These are phyloP conservation scores for Pseudonectria foliicola DNA, from an alignment of 2,329 filamentous ascomycete species.

Conservation along the genomic window DNA sequence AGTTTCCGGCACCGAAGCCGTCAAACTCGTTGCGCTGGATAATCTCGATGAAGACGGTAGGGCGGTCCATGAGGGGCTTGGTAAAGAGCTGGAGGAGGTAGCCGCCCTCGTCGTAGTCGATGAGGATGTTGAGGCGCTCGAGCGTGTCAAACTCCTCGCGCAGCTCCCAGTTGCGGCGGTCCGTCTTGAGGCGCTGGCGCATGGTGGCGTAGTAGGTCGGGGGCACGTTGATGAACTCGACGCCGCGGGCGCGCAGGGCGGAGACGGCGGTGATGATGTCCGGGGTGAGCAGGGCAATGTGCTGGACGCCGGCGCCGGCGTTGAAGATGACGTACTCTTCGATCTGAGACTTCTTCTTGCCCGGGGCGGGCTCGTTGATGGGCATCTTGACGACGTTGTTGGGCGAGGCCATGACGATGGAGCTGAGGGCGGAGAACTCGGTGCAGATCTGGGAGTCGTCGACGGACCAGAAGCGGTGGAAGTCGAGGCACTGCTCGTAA, in stretches of 20 bases:
- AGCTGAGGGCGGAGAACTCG: constrained; percentile 82
- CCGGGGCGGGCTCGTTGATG: constrained; percentile 89
- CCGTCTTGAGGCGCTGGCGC: constrained; percentile 62
- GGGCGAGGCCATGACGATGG: constrained; percentile 81
- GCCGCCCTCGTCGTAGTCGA: constrained; percentile 90
- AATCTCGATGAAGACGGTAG: constrained; percentile 93
- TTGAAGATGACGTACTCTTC: constrained; percentile 92
- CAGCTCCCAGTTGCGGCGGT: constrained; percentile 54
- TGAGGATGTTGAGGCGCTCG: constrained; percentile 74
- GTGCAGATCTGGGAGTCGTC: constrained; percentile 91
- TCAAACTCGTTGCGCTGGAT: constrained; percentile 88
- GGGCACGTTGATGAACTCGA: constrained; percentile 89
- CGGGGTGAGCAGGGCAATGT: constrained; percentile 77
- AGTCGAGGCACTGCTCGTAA: constrained; percentile 83
- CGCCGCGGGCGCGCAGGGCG: constrained; percentile 74
- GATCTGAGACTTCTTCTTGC: constrained; percentile 89
- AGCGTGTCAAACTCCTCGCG: constrained; percentile 75
- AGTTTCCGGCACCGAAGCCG: constrained; percentile 91
- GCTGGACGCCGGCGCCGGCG: constrained; percentile 82
- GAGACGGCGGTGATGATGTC: constrained; percentile 74
- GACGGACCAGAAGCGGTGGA: constrained; percentile 96
- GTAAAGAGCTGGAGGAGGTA: constrained; percentile 75
- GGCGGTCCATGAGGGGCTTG: constrained; percentile 87
- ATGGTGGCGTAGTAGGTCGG: constrained; percentile 79
- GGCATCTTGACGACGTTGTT: constrained; percentile 94